Evolutionary conservation across 257 asterid genomes (phyloP), one percentile per base, ranked within the genome.

Genomic region (Coffea eugenioides): DNA sequence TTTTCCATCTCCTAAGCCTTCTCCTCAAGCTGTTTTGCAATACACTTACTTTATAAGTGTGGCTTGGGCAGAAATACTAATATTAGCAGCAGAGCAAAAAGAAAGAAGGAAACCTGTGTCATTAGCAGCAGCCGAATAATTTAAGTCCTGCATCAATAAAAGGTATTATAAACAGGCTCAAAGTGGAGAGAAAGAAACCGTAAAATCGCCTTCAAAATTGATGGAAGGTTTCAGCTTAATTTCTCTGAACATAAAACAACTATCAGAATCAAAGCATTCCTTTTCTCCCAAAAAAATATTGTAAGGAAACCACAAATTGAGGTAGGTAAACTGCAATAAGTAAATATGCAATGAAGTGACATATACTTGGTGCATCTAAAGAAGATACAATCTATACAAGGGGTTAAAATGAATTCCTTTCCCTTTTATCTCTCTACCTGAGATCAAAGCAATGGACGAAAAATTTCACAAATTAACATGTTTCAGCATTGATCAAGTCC

Each of bases 21-120:
- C 8, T 45, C 70, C 68, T 75, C 71, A 41, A 46, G 59, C 36
- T 62, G 13, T 62, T 62, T 8, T 16, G 43, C 45, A 65, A 64
- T 3, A 12, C 15, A 65, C 4, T 20, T 78, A 6, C 71, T 25
- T 16, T 68, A 49, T 8, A 77, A 51, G n/a, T 54, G 12, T 48
- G 43, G 23, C 43, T 8, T 51, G 41, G 1, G 25, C 6, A 31
- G 43, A 14, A 14, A 21, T 51, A 45, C 66, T 56, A 61, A 76
- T 73, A 62, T n/a, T 7, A 45, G 54, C 25, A 74, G 43, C 69
- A 72, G 74, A 66, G n/a, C 23, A 75, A 73, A 68, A 61, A 73
- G 70, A 31, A 61, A 81, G 82, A 81, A 59, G 69, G 69, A 79
- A 82, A 92, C 98, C 98, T 92, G 97, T 91, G 83, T 94, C 96